phyloP scores from a whole-genome alignment of 1,284 basidiomycete species.

The Ganoderma boninense region DNA sequence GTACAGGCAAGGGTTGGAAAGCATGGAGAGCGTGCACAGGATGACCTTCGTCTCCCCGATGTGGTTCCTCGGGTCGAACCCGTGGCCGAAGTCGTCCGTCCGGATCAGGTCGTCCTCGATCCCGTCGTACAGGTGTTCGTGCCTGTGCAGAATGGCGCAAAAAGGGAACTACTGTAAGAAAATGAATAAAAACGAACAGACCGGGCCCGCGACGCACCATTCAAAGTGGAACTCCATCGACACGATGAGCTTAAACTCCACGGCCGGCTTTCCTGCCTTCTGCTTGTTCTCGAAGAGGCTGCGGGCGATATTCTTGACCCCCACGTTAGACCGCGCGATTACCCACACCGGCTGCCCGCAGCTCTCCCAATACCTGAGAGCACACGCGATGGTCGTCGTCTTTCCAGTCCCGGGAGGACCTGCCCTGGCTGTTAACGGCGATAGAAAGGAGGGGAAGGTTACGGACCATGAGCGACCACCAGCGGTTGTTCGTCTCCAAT shows the following conservation, averaged over 20 bases:
- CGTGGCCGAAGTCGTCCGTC: conserved; percentile 51
- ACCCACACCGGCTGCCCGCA: conserved; percentile 36
- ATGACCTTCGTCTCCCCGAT: conserved; percentile 55
- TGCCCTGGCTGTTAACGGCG: background rate
- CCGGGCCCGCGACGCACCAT: too few relatives aligned
- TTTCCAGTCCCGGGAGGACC: conserved; percentile 41
- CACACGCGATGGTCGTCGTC: conserved; percentile 46
- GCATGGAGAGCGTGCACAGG: conserved; percentile 75
- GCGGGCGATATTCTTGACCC: conserved; percentile 62
- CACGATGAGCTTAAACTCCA: conserved; percentile 51
- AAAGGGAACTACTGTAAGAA: too few relatives aligned
- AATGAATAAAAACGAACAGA: too few relatives aligned
- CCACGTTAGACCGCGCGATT: conserved; percentile 47
- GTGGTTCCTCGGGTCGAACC: conserved; percentile 13
- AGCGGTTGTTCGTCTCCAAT: conserved; percentile 6
- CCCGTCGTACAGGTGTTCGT: conserved; percentile 69
- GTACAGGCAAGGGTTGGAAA: conserved; percentile 51
- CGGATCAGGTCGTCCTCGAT: conserved; percentile 55
- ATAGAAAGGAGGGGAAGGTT: background rate
- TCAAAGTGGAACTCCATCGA: conserved; percentile 63
- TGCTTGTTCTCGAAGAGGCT: conserved; percentile 45
- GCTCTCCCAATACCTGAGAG: conserved; percentile 21
- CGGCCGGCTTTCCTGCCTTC: background rate
- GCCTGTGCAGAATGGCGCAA: conserved; percentile 54
- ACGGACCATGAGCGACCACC: conserved; percentile 19